Evolutionary conservation across 208 protist genomes (phyloP), one percentile per base, ranked within the genome.

Genomic region (Blechomonas ayalai): DNA sequence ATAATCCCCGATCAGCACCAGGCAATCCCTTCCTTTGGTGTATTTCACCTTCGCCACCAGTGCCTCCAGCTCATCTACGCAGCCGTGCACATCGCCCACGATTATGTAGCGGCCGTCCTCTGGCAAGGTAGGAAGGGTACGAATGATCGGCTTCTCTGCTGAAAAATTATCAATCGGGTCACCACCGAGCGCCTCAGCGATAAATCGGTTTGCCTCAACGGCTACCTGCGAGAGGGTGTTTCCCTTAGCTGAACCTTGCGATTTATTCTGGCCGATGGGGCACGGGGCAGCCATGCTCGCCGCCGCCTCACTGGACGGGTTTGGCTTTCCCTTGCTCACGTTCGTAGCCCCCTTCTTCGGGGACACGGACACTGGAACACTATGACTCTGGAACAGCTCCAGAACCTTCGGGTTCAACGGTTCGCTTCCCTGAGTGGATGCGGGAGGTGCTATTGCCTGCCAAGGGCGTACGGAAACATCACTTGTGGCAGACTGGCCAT

Each of bases 51-150:
- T 88, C 24, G 78, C 44, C 38, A 95, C 49, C 8, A 95, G 53
- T 8, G 66, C 60, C 52, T 84, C 63, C 26, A 95, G 68, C 53
- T 92, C 73, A 27, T 82, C 67, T 6, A 77, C 58, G 47, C 90
- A 94, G 39, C 86, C 90, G 64, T 96, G 85, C n/a, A 92, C 61
- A 64, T 95, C 90, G 31, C 90, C 85, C 6, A 96, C 71, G 20
- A 95, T 64, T 39, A 95, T 88, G 67, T 85, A 82, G 23, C 84
- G 72, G 13, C 57, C 69, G 3, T 18, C 9, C 13, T 54, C 28
- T 2, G 52, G 31, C 25, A 82, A 66, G 29, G 52, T 27, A 1
- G 76, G 66, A 2, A 72, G 62, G 0, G 72, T 75, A 31, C 84
- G 75, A 39, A 92, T 81, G 39, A 87, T 73, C 8, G 80, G 77